Evolutionary conservation across 805 yeast genomes (phyloP).

Genomic region (Naumovozyma dairenensis): DNA sequence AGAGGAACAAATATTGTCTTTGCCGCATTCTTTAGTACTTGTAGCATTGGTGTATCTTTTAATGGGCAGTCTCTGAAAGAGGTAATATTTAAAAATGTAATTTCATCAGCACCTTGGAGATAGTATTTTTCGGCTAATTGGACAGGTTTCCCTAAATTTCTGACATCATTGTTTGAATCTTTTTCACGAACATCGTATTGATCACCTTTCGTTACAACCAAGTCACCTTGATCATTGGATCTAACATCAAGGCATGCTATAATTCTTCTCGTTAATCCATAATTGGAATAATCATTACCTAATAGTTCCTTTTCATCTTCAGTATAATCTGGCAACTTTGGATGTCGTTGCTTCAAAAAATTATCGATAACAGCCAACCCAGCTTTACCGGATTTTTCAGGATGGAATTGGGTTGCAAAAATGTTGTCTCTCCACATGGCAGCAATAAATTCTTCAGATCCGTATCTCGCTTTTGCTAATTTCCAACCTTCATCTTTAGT

Average conservation of each 20-base stretch:
- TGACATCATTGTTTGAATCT: conserved; percentile 48
- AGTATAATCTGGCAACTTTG: conserved; percentile 16
- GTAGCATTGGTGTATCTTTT: conserved; percentile 90
- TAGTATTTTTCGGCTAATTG: conserved; percentile 86
- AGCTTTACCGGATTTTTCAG: conserved; percentile 93
- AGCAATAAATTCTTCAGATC: conserved; percentile 71
- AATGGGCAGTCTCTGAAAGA: conserved; percentile 92
- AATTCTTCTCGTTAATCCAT: conserved; percentile 78
- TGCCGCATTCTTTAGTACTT: conserved; percentile 74
- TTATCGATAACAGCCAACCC: conserved; percentile 71
- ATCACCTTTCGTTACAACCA: conserved; percentile 97
- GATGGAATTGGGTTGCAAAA: conserved; percentile 96
- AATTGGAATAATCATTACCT: conserved; percentile 34
- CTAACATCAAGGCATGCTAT: conserved; percentile 98
- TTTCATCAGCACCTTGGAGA: conserved; percentile 93
- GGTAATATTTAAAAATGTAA: conserved; percentile 89
- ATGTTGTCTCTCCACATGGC: conserved; percentile 68
- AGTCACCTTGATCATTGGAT: conserved; percentile 85
- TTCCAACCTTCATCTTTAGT: conserved; percentile 48
- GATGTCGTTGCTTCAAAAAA: conserved; percentile 42
- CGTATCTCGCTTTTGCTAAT: conserved; percentile 63
- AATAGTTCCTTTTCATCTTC: conserved; percentile 12
- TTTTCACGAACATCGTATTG: conserved; percentile 95
- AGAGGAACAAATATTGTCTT: conserved; percentile 90
- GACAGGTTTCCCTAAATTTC: conserved; percentile 95